Conservation (phyloP, 306 rosid species). For the Mucuna pruriens region DNA sequence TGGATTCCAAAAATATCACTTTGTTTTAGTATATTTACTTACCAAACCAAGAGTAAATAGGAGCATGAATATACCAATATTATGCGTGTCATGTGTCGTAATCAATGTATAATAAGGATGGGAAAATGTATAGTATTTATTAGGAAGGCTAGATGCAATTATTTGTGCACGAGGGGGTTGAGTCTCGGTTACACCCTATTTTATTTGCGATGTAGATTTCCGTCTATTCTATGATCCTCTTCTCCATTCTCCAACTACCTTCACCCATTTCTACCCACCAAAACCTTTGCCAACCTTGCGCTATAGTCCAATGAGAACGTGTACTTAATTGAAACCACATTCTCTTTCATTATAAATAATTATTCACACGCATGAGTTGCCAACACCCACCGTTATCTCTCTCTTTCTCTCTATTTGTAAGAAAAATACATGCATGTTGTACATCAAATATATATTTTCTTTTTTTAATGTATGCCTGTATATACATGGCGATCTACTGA, state of each 20-base stretch:
- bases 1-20: constrained; percentile 13
- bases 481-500: neutral
- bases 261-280: constrained; percentile 85
- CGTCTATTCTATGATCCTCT: constrained; percentile 39
- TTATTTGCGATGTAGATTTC: constrained; percentile 22
- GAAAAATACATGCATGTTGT: neutral
- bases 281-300: constrained; percentile 34
- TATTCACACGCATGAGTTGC: neutral
- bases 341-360: neutral
- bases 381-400: constrained; percentile 29
- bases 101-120: constrained; percentile 29
- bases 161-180: constrained; percentile 49
- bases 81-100: neutral
- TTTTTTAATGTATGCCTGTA: neutral
- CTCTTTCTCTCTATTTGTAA: neutral
- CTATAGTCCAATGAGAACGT: constrained; percentile 40
- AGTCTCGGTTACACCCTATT: constrained; percentile 37
- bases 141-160: constrained; percentile 34
- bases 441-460: neutral
- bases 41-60: neutral
- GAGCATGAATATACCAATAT: constrained; percentile 24
- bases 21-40: constrained; percentile 24
- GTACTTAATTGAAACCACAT: constrained; percentile 7
- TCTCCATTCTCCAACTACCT: constrained; percentile 84
- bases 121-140: constrained; percentile 9